These are phyloP conservation scores for Phialophora chinensis DNA, from an alignment of 2,329 filamentous ascomycete genomes.

Conservation along the genomic window DNA sequence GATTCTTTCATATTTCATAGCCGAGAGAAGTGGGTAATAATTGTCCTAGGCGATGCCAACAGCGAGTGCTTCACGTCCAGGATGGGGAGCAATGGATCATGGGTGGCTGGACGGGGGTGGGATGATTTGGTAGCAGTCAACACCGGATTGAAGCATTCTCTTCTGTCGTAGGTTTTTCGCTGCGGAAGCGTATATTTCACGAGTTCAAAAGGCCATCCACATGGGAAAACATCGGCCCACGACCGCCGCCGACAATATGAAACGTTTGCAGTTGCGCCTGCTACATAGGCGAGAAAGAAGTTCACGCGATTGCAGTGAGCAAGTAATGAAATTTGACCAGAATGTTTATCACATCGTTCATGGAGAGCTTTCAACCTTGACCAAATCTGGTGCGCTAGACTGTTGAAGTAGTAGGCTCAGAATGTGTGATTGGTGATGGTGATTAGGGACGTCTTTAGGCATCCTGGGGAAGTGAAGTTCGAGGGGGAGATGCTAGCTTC, in stretches of 20 bases:
- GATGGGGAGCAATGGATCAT: not conserved
- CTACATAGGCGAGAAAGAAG: not conserved
- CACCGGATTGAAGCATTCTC: not conserved
- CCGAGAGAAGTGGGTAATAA: not conserved
- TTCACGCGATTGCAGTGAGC: too few relatives aligned
- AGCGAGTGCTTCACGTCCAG: not conserved
- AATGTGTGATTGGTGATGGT: conserved; percentile 2
- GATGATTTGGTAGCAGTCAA: not conserved
- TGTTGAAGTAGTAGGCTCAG: conserved; percentile 10
- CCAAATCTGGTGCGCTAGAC: conserved; percentile 10
- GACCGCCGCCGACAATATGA: not conserved
- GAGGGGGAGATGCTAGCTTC: not conserved
- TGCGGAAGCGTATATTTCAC: not conserved
- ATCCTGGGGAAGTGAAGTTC: conserved; percentile 18
- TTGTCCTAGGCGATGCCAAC: not conserved
- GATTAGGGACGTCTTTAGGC: conserved; percentile 8
- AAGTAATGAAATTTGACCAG: not conserved
- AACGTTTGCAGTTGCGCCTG: not conserved
- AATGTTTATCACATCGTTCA: not conserved
- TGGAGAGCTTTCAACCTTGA: not conserved
- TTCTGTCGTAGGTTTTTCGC: not conserved
- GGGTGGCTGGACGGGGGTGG: not conserved
- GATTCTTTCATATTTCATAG: not conserved
- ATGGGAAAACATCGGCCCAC: not conserved
- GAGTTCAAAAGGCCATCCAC: not conserved